A percentile compares a stretch with the other conserved stretches of the same genome.
Evolutionary conservation across 2,329 filamentous ascomycete species (phyloP).

Genomic region (Dothideomycetes sp.): DNA sequence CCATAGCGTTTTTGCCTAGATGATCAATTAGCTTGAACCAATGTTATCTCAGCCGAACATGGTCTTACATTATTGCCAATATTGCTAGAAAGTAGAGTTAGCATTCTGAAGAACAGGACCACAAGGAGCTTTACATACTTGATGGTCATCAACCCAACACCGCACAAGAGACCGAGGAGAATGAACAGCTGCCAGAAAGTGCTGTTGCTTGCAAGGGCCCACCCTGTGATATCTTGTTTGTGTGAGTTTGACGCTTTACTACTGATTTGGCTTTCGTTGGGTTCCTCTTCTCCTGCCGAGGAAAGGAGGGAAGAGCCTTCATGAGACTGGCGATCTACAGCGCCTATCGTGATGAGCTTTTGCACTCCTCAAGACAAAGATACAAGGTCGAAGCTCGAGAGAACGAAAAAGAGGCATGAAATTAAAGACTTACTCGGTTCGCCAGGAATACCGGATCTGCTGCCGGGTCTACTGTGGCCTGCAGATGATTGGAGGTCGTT

Average conservation of each 20-base stretch:
- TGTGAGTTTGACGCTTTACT: constrained; percentile 61
- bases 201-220: constrained; percentile 58
- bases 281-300: constrained; percentile 41
- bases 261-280: constrained; percentile 46
- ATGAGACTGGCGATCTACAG: constrained; percentile 39
- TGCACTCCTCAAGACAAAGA: neutral
- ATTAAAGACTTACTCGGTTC: constrained; percentile 59
- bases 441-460: constrained; percentile 29
- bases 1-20: constrained; percentile 66
- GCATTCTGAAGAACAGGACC: constrained; percentile 14
- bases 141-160: constrained; percentile 96
- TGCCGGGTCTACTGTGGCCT: constrained; percentile 32
- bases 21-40: neutral
- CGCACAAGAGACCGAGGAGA: constrained; percentile 82
- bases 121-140: constrained; percentile 56
- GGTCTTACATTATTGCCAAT: constrained; percentile 64
- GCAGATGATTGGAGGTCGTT: constrained; percentile 35
- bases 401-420: constrained; percentile 1
- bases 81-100: constrained; percentile 55
- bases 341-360: constrained; percentile 13
- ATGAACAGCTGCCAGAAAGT: constrained; percentile 90
- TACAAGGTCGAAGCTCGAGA: neutral
- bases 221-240: constrained; percentile 83
- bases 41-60: neutral
- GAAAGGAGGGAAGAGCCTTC: constrained; percentile 79